Percentiles rank a stretch among this genome's conserved stretches.
These are phyloP conservation scores for Pseudopithomyces maydicus DNA, from an alignment of 2,329 filamentous ascomycete species.

Conservation along the genomic window DNA sequence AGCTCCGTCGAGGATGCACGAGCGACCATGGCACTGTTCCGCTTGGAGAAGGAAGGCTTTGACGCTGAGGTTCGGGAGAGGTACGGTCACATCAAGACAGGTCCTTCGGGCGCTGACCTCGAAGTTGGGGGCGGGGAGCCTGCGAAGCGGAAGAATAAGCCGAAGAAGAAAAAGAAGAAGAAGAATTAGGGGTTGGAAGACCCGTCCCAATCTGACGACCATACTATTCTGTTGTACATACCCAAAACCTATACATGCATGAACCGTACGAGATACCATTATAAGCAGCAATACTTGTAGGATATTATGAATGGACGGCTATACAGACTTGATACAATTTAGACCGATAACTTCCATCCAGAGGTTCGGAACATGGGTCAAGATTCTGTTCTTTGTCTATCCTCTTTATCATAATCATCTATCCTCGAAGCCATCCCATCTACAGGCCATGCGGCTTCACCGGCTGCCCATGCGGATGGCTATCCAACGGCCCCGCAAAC, in stretches of 20 bases:
- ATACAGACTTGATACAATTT: too few species aligned
- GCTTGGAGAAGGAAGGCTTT: constrained; percentile 81
- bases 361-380: too few species aligned
- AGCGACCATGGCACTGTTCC: constrained; percentile 87
- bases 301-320: too few species aligned
- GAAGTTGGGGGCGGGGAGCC: constrained; percentile 25
- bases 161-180: constrained; percentile 46
- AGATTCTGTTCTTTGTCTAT: too few species aligned
- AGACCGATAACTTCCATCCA: too few species aligned
- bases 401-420: background rate
- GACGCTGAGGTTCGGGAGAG: constrained; percentile 77
- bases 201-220: too few species aligned
- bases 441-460: constrained; percentile 35
- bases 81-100: constrained; percentile 48
- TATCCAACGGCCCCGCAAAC: constrained; percentile 35
- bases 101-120: constrained; percentile 24
- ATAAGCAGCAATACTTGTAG: too few species aligned
- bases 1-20: constrained; percentile 77
- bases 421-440: background rate
- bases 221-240: too few species aligned
- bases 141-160: constrained; percentile 39
- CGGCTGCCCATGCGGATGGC: constrained; percentile 24
- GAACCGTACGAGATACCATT: too few species aligned
- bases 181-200: constrained; percentile 24
- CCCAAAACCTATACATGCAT: too few species aligned